Evolutionary conservation across 306 rosid species (phyloP).

Genomic region (Cucurbita argyrosperma): DNA sequence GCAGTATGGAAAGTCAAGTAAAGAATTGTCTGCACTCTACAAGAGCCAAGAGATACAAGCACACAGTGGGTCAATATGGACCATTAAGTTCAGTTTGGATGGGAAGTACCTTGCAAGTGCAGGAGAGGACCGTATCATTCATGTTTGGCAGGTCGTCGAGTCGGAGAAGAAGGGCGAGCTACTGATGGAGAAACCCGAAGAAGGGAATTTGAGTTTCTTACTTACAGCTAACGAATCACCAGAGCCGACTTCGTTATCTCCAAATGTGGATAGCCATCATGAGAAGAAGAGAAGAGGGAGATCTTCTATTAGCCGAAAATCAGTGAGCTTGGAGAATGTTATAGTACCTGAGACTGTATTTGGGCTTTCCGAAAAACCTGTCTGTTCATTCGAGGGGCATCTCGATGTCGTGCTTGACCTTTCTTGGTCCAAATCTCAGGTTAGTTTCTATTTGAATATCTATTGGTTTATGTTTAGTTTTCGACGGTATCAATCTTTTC

Average conservation of each 20-base stretch:
- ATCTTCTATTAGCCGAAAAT: slow-evolving; percentile 58
- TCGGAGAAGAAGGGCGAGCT: slow-evolving; percentile 74
- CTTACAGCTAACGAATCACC: slow-evolving; percentile 61
- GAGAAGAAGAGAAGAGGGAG: slow-evolving; percentile 88
- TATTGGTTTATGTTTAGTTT: slow-evolving; percentile 9
- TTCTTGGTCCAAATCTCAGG: slow-evolving; percentile 99
- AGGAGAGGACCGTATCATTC: slow-evolving; percentile 91
- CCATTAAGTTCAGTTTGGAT: slow-evolving; percentile 86
- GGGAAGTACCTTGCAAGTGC: slow-evolving; percentile 96
- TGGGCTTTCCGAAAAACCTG: slow-evolving; percentile 73
- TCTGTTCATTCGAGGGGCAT: slow-evolving; percentile 83
- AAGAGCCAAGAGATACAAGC: slow-evolving; percentile 95
- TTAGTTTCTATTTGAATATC: slow-evolving; percentile 22
- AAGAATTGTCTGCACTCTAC: slow-evolving; percentile 58
- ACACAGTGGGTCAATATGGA: slow-evolving; percentile 85
- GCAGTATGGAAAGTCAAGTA: slow-evolving; percentile 79
- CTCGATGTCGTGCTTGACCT: slow-evolving; percentile 81
- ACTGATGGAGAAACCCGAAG: slow-evolving; percentile 53
- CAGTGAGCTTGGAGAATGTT: slow-evolving; percentile 63
- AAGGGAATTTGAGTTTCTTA: slow-evolving; percentile 41
- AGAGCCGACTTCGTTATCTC: slow-evolving; percentile 41
- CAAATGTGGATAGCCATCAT: slow-evolving; percentile 30
- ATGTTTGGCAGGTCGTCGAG: slow-evolving; percentile 86
- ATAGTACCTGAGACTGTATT: slow-evolving; percentile 62
- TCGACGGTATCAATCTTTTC: not conserved